Evolutionary conservation across 805 yeast genomes (phyloP).

Genomic region (Starmerella cellae): DNA sequence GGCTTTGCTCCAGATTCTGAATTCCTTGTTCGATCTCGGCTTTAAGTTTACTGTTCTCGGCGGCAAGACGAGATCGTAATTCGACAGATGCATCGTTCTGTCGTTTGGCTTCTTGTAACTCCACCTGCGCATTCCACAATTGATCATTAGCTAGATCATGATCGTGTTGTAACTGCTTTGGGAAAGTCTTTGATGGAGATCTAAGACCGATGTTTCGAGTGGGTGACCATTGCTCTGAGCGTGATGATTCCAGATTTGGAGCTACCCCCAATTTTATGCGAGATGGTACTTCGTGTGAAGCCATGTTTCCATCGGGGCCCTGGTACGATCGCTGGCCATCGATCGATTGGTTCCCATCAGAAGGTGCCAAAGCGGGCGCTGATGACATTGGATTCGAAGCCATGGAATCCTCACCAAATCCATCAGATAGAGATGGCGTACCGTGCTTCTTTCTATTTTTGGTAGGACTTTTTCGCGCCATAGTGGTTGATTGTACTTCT

Average conservation of each 20-base stretch:
- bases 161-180: constrained; percentile 7
- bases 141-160: constrained; percentile 26
- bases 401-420: too few species aligned
- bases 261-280: neutral
- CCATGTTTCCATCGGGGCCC: too few species aligned
- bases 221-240: constrained; percentile 11
- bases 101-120: constrained; percentile 24
- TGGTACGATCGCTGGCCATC: neutral
- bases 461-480: constrained; percentile 10
- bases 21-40: constrained; percentile 20
- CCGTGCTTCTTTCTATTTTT: neutral
- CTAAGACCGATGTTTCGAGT: constrained; percentile 13
- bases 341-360: neutral
- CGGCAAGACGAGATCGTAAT: constrained; percentile 11
- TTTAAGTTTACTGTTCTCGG: constrained; percentile 4
- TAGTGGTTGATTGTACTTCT: neutral
- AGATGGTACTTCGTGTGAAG: too few species aligned
- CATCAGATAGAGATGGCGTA: too few species aligned
- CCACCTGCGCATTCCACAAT: constrained; percentile 29
- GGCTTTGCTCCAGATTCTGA: constrained; percentile 20
- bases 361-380: too few species aligned
- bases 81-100: neutral
- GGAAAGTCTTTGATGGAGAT: constrained; percentile 5
- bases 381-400: too few species aligned
- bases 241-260: neutral